These are phyloP conservation scores for Ajuga reptans DNA, from an alignment of 305 asterid species.

Conservation along the genomic window DNA sequence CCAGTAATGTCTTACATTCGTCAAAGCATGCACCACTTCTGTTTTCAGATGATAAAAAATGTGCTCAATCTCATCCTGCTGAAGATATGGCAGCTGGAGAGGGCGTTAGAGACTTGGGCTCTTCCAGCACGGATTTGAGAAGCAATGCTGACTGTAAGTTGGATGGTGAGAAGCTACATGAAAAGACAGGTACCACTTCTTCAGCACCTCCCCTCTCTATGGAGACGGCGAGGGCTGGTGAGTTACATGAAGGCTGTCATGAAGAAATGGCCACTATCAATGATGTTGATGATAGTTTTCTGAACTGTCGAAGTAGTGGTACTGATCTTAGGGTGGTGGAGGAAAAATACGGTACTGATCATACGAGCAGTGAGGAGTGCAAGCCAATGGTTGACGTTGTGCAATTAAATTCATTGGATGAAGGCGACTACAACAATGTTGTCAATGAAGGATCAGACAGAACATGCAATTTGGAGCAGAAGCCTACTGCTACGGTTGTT, in stretches of 20 bases:
- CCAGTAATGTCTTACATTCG: conserved; percentile 27
- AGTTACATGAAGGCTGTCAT: conserved; percentile 21
- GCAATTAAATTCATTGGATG: conserved; percentile 18
- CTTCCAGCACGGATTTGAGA: conserved; percentile 25
- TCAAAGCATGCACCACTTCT: conserved; percentile 19
- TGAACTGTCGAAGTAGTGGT: conserved; percentile 18
- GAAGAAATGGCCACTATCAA: conserved; percentile 25
- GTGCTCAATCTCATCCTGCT: conserved; percentile 23
- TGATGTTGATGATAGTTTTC: conserved; percentile 19
- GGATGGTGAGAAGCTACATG: conserved; percentile 29
- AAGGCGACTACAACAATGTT: conserved; percentile 27
- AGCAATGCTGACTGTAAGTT: conserved; percentile 22
- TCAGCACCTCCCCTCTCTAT: conserved; percentile 18
- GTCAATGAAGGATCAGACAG: conserved; percentile 21
- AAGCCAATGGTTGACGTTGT: conserved; percentile 25
- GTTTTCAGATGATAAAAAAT: conserved; percentile 26
- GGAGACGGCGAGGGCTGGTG: conserved; percentile 32
- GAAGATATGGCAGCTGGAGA: conserved; percentile 30
- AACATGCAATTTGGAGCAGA: conserved; percentile 17
- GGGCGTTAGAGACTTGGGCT: conserved; percentile 18
- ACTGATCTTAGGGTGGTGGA: conserved; percentile 9
- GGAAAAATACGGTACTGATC: conserved; percentile 22
- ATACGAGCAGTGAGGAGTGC: conserved; percentile 21
- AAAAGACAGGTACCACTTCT: conserved; percentile 20
- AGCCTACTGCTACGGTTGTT: conserved; percentile 6